These are phyloP conservation scores for Melanogaster broomeanus DNA, from an alignment of 768 basidiomycete species.

Conservation along the genomic window DNA sequence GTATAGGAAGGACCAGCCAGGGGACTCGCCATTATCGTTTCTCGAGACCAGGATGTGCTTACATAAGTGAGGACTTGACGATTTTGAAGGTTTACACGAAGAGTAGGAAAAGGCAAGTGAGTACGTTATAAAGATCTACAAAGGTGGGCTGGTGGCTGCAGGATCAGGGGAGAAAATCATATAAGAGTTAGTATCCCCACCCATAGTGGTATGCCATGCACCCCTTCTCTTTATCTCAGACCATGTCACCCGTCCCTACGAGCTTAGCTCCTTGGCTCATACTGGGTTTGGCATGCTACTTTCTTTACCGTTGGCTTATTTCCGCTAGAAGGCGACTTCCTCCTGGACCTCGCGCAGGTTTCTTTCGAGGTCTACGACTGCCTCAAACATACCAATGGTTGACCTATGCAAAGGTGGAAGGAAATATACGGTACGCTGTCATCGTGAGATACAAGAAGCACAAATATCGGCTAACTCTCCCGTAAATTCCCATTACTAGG, in stretches of 20 bases:
- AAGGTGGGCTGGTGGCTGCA: background rate
- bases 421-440: constrained; percentile 39
- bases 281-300: constrained; percentile 10
- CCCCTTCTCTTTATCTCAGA: background rate
- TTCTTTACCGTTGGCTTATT: constrained; percentile 12
- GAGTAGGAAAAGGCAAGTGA: background rate
- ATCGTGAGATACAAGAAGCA: background rate
- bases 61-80: constrained; percentile 5
- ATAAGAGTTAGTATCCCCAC: background rate
- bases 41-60: constrained; percentile 1
- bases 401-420: constrained; percentile 47
- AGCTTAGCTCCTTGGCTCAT: background rate
- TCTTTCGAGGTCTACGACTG: constrained; percentile 34
- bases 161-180: background rate
- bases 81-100: background rate
- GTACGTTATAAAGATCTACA: constrained; percentile 5
- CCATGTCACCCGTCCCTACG: background rate
- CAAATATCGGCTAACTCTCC: background rate
- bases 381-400: constrained; percentile 45
- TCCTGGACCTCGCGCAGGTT: constrained; percentile 44
- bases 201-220: background rate
- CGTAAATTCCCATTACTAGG: constrained; percentile 28
- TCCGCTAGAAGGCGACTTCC: constrained; percentile 24
- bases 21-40: constrained; percentile 46
- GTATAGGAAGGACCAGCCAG: constrained; percentile 57